Conservation (phyloP, 352 stramenopile species). For the Phytopythium cucurbitacearum region DNA sequence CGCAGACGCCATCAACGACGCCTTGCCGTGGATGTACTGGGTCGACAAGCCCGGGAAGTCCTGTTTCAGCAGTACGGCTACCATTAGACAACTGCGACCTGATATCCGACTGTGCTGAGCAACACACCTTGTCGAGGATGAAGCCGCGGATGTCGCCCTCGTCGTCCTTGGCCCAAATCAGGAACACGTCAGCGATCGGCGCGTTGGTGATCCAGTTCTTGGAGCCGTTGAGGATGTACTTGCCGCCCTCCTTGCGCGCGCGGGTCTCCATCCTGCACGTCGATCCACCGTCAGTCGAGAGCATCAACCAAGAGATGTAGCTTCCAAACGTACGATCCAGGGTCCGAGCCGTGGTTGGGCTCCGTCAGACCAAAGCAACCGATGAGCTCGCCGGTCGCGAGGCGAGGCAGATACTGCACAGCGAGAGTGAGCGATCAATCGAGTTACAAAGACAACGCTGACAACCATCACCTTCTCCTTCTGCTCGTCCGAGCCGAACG, state of each 20-base stretch:
- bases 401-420: constrained; percentile 89
- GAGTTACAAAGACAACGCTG: not conserved
- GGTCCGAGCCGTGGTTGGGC: constrained; percentile 97
- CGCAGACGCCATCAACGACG: constrained; percentile 90
- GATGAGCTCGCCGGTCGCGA: constrained; percentile 94
- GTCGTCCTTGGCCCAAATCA: constrained; percentile 97
- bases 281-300: not conserved
- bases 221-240: constrained; percentile 95
- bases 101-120: too few relatives aligned
- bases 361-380: constrained; percentile 98
- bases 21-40: constrained; percentile 96
- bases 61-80: constrained; percentile 14
- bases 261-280: constrained; percentile 92
- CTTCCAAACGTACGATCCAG: constrained; percentile 55
- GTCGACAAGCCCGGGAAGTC: constrained; percentile 91
- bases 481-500: constrained; percentile 94
- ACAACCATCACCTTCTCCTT: constrained; percentile 83
- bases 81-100: not conserved
- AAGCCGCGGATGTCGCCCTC: constrained; percentile 94
- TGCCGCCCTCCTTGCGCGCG: constrained; percentile 78
- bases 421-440: not conserved
- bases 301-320: constrained; percentile 1
- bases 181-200: constrained; percentile 96
- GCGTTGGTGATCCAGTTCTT: constrained; percentile 98
- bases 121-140: constrained; percentile 88